These are phyloP conservation scores for Aphanoascus verrucosus DNA, from an alignment of 2,329 filamentous ascomycete genomes.

Conservation along the genomic window DNA sequence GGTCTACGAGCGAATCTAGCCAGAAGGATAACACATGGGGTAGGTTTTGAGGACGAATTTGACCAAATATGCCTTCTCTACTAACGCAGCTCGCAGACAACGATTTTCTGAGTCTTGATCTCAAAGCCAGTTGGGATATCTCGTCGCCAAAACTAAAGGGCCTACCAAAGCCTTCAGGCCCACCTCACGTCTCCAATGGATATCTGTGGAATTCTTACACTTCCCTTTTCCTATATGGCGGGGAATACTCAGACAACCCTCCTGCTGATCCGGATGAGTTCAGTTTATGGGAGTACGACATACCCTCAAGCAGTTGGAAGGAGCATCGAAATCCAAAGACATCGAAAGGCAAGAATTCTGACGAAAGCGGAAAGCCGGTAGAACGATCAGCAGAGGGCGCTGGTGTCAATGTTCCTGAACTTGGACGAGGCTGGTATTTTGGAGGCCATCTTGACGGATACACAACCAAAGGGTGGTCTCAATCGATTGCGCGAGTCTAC, in stretches of 20 bases:
- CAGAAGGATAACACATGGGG: slow-evolving; percentile 60
- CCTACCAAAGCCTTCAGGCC: slow-evolving; percentile 54
- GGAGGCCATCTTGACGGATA: slow-evolving; percentile 61
- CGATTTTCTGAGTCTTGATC: slow-evolving; percentile 59
- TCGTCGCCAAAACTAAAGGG: slow-evolving; percentile 52
- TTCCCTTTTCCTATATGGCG: slow-evolving; percentile 62
- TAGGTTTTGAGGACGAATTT: slow-evolving; percentile 30
- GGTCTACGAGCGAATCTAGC: slow-evolving; percentile 46
- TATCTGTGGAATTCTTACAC: slow-evolving; percentile 64
- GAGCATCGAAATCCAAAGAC: slow-evolving; percentile 53
- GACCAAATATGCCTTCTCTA: background rate
- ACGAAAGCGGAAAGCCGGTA: slow-evolving; percentile 45
- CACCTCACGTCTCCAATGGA: slow-evolving; percentile 61
- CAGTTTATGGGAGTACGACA: slow-evolving; percentile 60
- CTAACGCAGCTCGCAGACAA: slow-evolving; percentile 43
- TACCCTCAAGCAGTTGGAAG: slow-evolving; percentile 49
- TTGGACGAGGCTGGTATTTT: slow-evolving; percentile 68
- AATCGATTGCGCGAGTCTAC: slow-evolving; percentile 52
- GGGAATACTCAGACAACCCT: slow-evolving; percentile 58
- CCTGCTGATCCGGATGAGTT: slow-evolving; percentile 46
- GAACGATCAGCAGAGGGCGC: slow-evolving; percentile 65
- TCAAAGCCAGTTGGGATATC: slow-evolving; percentile 62
- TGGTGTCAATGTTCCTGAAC: slow-evolving; percentile 56
- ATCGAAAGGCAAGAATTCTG: slow-evolving; percentile 53
- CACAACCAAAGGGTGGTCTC: slow-evolving; percentile 58